Base-by-base conservation (phyloP, 352 stramenopile species). In the Pythium folliculosum region DNA sequence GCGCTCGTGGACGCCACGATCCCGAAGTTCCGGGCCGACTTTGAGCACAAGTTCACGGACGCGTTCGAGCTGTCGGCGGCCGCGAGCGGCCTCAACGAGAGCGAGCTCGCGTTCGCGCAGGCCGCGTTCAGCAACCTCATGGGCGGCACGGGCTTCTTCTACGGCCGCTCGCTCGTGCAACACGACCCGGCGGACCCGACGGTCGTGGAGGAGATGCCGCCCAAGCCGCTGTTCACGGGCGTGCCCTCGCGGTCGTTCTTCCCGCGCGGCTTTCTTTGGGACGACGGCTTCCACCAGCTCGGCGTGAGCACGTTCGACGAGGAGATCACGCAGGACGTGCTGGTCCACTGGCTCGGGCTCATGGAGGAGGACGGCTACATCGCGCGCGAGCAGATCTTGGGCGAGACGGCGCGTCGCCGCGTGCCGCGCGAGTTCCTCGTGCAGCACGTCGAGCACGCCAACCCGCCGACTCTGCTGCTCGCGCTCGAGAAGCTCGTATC, bases 251-350 rank as follows among this genome's bases (percentile, higher is more conserved):
- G 94, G 12, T 97, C 90, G 40, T 97, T 98, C 71, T 98, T 98
- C 68, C 94, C 94, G 13, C 80, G 94, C 22, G 94, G 94, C 0
- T 98, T 98, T 52, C 53, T 98, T 1, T 98, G 94, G 94, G 94
- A 98, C 63, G 94, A 98, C 88, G 93, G 94, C 16, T 98, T 98
- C 70, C 94, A 98, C 65, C 88, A 97, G 73, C 74, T 98, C 17
- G 76, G 96, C 4, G 78, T 98, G 44, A 72, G 66, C 4, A 61
- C 77, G 3, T 98, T 95, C 67, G 88, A 98, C 66, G 57, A 72
- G 7, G 63, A 60, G 13, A 82, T 97, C 45, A 84, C 84, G 9
- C 75, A 76, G 17, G 85, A 97, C 59, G 79, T 97, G 22, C 73
- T 98, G 19, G 75, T 77, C 0, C 88, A 97, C 65, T 98, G 94